Base-by-base conservation (phyloP, 352 stramenopile species). In the Globisporangium acanthophoron region DNA sequence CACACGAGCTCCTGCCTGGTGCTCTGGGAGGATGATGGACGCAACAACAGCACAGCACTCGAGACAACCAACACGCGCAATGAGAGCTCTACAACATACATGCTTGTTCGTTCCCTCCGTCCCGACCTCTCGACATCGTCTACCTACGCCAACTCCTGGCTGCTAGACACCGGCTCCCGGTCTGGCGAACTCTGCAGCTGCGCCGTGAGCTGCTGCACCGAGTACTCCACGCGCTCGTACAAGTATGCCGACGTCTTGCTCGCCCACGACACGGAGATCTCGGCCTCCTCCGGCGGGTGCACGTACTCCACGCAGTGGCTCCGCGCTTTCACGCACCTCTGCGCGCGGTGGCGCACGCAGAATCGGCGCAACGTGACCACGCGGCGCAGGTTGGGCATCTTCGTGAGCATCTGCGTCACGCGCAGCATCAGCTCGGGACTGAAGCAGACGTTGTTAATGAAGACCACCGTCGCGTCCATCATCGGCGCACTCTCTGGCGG, bases 391-490 rank as follows among this genome's bases (percentile, higher is more conserved):
- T 88, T 81, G 5, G 72, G 58, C 67, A 94, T 80, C 35, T 61
- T 51, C 44, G 69, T 79, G 24, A 94, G 69, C 62, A 91, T 73
- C 43, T 76, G 66, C 59, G 86, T 66, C 20, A 92, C 74, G 20
- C 84, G 78, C 31, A 87, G 64, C 84, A 94, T 92, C 43, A 92
- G 73, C 48, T 74, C 70, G 16, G 84, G 84, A 0, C 80, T 76
- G 43, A 94, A 92, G 65, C 85, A 85, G 16, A 94, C 84, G 56
- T 93, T 93, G 66, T 94, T 94, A 61, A 94, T 90, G 57, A 94
- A 94, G 45, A 92, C 74, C 43, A 94, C 84, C 0, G 84, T 92
- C 21, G 84, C 84, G 31, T 92, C 81, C 69, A 74, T 75, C 57
- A 92, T 67, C 21, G 74, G 63, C 15, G 79, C 74, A 24, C 64